These are phyloP conservation scores for Rutidosis leptorrhynchoides DNA, from an alignment of 129 eudicot genomes.

Conservation along the genomic window DNA sequence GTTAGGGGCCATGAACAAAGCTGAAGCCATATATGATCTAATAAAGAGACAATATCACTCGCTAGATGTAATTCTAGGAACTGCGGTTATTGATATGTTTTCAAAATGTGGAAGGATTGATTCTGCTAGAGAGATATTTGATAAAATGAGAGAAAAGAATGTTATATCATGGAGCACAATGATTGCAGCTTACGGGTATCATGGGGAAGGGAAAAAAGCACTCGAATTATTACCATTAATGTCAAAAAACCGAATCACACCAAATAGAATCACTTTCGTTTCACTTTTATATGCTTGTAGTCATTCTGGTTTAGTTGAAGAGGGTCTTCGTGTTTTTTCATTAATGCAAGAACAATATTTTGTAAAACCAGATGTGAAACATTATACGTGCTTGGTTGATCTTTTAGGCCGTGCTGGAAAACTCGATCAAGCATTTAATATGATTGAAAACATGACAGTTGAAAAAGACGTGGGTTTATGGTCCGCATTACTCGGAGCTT, in stretches of 20 bases:
- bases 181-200: conserved; percentile 69
- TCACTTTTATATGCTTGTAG: too few relatives aligned
- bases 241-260: too few relatives aligned
- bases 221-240: too few relatives aligned
- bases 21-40: conserved; percentile 41
- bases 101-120: conserved; percentile 62
- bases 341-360: too few relatives aligned
- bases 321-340: too few relatives aligned
- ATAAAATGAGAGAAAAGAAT: conserved; percentile 49
- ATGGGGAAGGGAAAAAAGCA: conserved; percentile 60
- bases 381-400: conserved; percentile 69
- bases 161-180: conserved; percentile 66
- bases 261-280: too few relatives aligned
- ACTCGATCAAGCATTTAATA: conserved; percentile 37
- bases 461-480: conserved; percentile 62
- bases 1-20: conserved; percentile 60
- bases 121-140: conserved; percentile 52
- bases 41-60: conserved; percentile 25
- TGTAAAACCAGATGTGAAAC: conserved; percentile 58
- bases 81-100: conserved; percentile 63
- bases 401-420: conserved; percentile 67
- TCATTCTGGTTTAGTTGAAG: too few relatives aligned
- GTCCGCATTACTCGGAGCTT: conserved; percentile 60
- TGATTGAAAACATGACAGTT: conserved; percentile 51
- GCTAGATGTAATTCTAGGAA: conserved; percentile 48